Evolutionary conservation across 2,329 filamentous ascomycete genomes (phyloP), one percentile per base, ranked within the genome.

Genomic region (Cordyceps farinosa): DNA sequence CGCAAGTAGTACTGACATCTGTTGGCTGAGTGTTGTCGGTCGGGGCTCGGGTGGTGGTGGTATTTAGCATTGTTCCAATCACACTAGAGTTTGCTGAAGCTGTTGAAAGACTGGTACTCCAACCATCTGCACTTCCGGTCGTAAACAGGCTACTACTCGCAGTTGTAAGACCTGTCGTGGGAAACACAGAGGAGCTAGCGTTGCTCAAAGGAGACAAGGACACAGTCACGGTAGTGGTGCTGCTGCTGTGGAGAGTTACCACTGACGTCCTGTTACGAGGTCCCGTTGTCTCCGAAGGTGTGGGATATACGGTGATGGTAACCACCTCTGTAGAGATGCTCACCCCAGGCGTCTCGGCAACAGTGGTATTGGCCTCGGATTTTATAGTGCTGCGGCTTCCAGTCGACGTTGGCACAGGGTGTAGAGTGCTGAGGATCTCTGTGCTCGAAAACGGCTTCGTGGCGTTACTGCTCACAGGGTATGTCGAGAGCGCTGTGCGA

Each of bases 281-380:
- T 40, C 10, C 10, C 5, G n/a, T 48, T n/a, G 42, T 53, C 30
- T 32, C 22, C 9, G n/a, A 17, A 11, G 55, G 30, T 34, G 48
- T 55, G 3, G 62, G 62, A 42, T 61, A 61, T 10, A 61, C 48
- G 11, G 58, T 61, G 27, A 61, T 53, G 44, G 63, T 61, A 17
- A 64, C 13, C 7, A 61, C 42, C 15, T 47, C 7, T 15, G 63
- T 61, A 27, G 51, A 51, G 45, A 57, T 40, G 27, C 38, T 56
- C 10, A 48, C 42, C 1, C 8, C 27, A 17, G 51, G 30, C 3
- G 55, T 32, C 22, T 48, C 30, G 17, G 38, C 13, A 13, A 32
- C 47, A 32, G 48, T 59, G n/a, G 40, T 38, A 40, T 48, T 64
- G 15, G 40, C 10, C 3, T 30, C 32, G 6, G 30, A 22, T 3